Evolutionary conservation across 1,284 basidiomycete species (phyloP).

Genomic region (Microstroma glucosiphilum): DNA sequence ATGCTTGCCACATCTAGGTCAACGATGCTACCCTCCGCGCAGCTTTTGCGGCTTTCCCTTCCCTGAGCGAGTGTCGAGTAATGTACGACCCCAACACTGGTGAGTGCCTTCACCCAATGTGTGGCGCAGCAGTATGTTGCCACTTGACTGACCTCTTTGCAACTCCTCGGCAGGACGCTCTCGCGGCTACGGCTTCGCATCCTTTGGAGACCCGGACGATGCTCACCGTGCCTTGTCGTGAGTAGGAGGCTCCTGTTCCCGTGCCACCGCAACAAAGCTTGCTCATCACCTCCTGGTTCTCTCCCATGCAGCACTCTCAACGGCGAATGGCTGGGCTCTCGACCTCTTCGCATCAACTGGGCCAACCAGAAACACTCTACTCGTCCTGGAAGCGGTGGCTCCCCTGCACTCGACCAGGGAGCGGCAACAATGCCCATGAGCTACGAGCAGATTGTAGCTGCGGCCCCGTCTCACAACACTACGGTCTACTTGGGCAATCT

Average conservation of each 20-base stretch:
- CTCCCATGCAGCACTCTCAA: constrained; percentile 79
- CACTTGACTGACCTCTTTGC: background rate
- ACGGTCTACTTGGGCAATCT: constrained; percentile 98
- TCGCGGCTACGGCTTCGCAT: constrained; percentile 85
- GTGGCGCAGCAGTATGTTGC: background rate
- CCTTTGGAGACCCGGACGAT: constrained; percentile 90
- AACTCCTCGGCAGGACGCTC: constrained; percentile 52
- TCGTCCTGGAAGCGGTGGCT: constrained; percentile 5
- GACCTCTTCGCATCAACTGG: constrained; percentile 98
- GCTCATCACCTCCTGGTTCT: background rate
- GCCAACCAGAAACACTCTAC: constrained; percentile 84
- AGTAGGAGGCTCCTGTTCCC: constrained; percentile 1
- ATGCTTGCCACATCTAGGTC: constrained; percentile 57
- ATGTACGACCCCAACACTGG: constrained; percentile 57
- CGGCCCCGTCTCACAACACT: constrained; percentile 83
- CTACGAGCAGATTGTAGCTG: constrained; percentile 78
- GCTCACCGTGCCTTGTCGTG: constrained; percentile 76
- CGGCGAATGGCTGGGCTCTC: constrained; percentile 94
- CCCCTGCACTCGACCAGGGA: background rate
- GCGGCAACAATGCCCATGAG: constrained; percentile 66
- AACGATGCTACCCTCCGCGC: constrained; percentile 93
- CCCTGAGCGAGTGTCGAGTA: constrained; percentile 89
- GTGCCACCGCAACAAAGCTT: background rate
- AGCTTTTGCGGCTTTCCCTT: constrained; percentile 90
- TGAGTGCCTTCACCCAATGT: background rate